phyloP scores from a whole-genome alignment of 176 grass and related monocot genomes.

The Eremochloa ophiuroides region DNA sequence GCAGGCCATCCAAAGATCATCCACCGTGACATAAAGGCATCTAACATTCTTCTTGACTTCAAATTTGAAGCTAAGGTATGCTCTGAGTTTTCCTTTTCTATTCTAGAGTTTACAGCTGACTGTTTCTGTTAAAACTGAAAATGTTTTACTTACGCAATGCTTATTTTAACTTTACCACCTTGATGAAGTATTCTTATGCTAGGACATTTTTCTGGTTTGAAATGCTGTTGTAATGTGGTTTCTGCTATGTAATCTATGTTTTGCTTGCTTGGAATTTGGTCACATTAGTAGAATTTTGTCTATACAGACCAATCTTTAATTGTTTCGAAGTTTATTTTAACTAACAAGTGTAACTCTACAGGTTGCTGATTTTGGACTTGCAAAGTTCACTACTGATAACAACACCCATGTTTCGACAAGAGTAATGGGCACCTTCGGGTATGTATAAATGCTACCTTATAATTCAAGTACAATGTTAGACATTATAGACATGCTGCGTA shows the following conservation, averaged over 20 bases:
- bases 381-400: conserved; percentile 58
- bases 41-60: conserved; percentile 85
- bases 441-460: conserved; percentile 22
- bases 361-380: conserved; percentile 83
- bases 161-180: background rate
- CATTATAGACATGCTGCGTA: background rate
- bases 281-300: background rate
- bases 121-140: background rate
- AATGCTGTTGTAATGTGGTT: background rate
- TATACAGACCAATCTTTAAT: background rate
- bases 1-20: conserved; percentile 81
- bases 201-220: background rate
- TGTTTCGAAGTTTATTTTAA: background rate
- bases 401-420: conserved; percentile 76
- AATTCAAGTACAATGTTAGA: background rate
- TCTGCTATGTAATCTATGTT: background rate
- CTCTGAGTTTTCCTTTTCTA: conserved; percentile 15
- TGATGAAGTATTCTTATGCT: background rate
- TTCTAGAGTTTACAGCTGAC: background rate
- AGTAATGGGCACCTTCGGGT: conserved; percentile 81
- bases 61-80: conserved; percentile 73
- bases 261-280: background rate
- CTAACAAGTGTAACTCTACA: background rate
- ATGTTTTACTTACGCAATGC: background rate
- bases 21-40: conserved; percentile 71